Evolutionary conservation across 257 asterid species (phyloP).

Genomic region (Rhazya stricta): DNA sequence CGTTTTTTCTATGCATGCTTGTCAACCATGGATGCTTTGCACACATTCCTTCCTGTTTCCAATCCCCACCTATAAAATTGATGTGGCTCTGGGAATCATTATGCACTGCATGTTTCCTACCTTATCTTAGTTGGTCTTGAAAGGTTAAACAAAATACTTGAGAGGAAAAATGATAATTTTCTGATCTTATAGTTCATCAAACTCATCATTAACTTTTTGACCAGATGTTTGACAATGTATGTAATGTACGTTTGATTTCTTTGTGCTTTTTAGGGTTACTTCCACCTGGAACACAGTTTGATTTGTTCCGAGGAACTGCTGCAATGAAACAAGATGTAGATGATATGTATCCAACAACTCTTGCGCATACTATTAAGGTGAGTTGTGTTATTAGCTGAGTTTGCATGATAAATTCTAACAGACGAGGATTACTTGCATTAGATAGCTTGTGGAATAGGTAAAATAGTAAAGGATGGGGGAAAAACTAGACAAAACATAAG

Average conservation of each 20-base stretch:
- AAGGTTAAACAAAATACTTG: not conserved
- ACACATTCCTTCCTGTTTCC: not conserved
- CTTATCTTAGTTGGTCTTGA: not conserved
- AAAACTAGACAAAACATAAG: not conserved
- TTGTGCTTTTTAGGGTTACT: conserved; percentile 60
- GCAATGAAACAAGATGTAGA: conserved; percentile 99
- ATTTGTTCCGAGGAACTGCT: conserved; percentile 92
- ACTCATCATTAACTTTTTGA: not conserved
- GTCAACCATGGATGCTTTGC: not conserved
- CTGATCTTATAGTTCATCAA: not conserved
- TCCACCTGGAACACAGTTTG: conserved; percentile 99
- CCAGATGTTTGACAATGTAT: not conserved
- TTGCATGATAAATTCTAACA: not conserved
- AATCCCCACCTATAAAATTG: not conserved
- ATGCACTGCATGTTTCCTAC: not conserved
- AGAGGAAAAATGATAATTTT: not conserved
- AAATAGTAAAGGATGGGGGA: not conserved
- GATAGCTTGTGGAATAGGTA: not conserved
- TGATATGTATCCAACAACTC: conserved; percentile 83
- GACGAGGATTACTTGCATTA: not conserved
- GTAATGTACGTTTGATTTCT: conserved; percentile 6
- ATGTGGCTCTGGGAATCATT: not conserved
- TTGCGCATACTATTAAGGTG: conserved; percentile 84
- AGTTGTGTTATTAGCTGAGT: conserved; percentile 17
- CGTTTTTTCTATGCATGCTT: not conserved